Evolutionary conservation across 2,329 filamentous ascomycete species (phyloP).

Genomic region (Stachybotrys chlorohalonatus): DNA sequence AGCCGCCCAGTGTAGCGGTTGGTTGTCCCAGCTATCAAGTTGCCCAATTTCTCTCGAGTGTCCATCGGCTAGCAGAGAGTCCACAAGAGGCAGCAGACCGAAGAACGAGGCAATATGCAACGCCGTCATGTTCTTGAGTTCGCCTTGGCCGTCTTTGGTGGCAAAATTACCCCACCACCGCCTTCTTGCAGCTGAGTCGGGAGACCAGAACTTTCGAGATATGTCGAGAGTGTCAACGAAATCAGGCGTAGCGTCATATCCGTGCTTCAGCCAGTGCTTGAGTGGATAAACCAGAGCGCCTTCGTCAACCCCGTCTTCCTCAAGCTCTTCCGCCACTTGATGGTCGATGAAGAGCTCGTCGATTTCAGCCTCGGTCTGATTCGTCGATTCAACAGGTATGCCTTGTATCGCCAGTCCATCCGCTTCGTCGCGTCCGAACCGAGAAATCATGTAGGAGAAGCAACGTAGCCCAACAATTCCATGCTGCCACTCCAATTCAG

Average conservation of each 20-base stretch:
- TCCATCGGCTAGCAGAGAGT: background rate
- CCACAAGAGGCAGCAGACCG: background rate
- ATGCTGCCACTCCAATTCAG: slow-evolving; percentile 6
- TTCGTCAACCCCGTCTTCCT: slow-evolving; percentile 2
- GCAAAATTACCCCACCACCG: background rate
- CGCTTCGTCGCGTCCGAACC: slow-evolving; percentile 3
- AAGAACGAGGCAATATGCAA: background rate
- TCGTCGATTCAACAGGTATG: background rate
- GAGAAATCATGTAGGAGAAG: slow-evolving; percentile 5
- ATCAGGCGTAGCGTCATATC: background rate
- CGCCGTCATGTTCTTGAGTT: background rate
- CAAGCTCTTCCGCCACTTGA: background rate
- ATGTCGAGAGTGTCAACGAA: background rate
- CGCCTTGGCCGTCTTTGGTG: background rate
- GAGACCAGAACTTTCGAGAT: background rate
- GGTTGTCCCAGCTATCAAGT: background rate
- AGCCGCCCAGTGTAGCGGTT: slow-evolving; percentile 1
- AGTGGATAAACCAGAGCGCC: slow-evolving; percentile 4
- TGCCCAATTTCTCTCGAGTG: background rate
- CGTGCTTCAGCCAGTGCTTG: slow-evolving; percentile 2
- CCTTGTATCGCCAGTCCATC: slow-evolving; percentile 2
- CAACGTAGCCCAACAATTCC: slow-evolving; percentile 6
- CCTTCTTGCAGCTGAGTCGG: background rate
- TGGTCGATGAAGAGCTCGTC: slow-evolving; percentile 4
- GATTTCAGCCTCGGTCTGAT: slow-evolving; percentile 4